Evolutionary conservation across 352 stramenopile species (phyloP).

Genomic region (Phytophthora melonis): DNA sequence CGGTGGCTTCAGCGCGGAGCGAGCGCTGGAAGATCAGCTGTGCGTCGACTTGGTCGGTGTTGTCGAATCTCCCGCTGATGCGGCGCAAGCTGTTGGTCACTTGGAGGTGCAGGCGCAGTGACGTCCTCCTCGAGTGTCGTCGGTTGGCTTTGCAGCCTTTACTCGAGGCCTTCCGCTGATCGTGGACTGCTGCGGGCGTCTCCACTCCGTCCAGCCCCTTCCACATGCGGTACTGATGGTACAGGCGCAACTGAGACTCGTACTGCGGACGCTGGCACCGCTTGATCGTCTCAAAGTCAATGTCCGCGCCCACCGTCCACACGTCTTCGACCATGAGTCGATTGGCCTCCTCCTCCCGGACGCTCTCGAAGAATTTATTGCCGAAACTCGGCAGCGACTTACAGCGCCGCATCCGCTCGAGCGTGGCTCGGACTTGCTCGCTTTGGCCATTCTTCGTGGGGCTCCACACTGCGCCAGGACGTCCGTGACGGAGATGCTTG

Average conservation of each 20-base stretch:
- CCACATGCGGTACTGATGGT: conserved; percentile 51
- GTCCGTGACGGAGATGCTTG: not conserved
- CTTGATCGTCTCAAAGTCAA: conserved; percentile 74
- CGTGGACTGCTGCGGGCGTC: not conserved
- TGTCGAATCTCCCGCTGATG: not conserved
- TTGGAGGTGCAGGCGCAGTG: not conserved
- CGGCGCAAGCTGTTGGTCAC: not conserved
- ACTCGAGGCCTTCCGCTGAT: not conserved
- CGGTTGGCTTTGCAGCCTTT: not conserved
- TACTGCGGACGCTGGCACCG: conserved; percentile 64
- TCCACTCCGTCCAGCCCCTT: conserved; percentile 12
- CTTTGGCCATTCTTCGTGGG: not conserved
- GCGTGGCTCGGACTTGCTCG: not conserved
- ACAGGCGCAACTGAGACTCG: conserved; percentile 55
- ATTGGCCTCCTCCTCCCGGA: not conserved
- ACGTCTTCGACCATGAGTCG: not conserved
- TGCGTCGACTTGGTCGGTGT: not conserved
- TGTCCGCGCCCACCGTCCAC: conserved; percentile 10
- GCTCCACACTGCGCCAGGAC: not conserved
- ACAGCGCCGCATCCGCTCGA: not conserved
- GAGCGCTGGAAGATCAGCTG: conserved; percentile 1
- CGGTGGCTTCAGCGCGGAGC: not conserved
- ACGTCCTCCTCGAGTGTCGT: not conserved
- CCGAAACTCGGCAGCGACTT: not conserved
- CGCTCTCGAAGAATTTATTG: not conserved